Percentiles rank a stretch among this genome's conserved stretches.
These are phyloP conservation scores for Penicillium odoratum DNA, from an alignment of 495 filamentous ascomycete species.

Conservation along the genomic window DNA sequence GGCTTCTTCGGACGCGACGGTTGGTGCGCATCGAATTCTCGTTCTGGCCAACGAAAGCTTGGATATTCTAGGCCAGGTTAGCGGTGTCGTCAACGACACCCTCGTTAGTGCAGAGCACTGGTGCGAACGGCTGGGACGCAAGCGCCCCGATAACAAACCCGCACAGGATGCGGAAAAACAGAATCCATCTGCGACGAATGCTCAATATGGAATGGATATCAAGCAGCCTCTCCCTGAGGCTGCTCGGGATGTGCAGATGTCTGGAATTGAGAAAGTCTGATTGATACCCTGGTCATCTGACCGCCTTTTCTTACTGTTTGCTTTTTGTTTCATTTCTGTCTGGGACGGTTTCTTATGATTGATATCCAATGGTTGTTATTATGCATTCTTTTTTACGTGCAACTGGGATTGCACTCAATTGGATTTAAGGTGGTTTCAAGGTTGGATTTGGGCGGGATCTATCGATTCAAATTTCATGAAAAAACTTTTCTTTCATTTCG, in stretches of 20 bases:
- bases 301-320: conserved; percentile 7
- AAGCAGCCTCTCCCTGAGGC: conserved; percentile 35
- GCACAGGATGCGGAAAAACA: conserved; percentile 30
- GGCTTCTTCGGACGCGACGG: conserved; percentile 42
- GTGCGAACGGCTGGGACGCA: conserved; percentile 71
- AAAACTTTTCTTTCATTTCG: not conserved
- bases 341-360: conserved; percentile 25
- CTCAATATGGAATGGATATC: conserved; percentile 32
- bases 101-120: conserved; percentile 84
- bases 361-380: conserved; percentile 26
- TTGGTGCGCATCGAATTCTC: conserved; percentile 67
- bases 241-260: conserved; percentile 40
- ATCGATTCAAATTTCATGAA: not conserved
- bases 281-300: conserved; percentile 13
- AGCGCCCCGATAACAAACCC: conserved; percentile 34
- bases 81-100: conserved; percentile 76
- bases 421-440: not conserved
- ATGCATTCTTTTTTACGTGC: conserved; percentile 1
- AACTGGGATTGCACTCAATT: not conserved
- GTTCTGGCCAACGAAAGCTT: conserved; percentile 84
- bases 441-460: not conserved
- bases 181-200: conserved; percentile 16
- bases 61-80: conserved; percentile 86
- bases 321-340: conserved; percentile 7
- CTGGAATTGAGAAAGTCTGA: conserved; percentile 35